phyloP scores from a whole-genome alignment of 352 stramenopile genomes.

The Phytopythium vexans region DNA sequence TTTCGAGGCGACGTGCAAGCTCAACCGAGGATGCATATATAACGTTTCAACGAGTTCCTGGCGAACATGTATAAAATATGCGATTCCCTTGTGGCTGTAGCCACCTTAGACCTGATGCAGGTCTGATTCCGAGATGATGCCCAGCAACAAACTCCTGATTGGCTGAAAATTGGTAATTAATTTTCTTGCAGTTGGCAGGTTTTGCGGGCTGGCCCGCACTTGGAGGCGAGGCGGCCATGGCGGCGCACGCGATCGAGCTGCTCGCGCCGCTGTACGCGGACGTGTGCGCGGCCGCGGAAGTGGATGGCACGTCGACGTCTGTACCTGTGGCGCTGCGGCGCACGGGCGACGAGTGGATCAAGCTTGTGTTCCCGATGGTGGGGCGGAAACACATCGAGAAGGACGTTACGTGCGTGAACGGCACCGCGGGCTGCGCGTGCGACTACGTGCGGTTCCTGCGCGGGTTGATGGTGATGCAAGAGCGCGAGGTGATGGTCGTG shows the following conservation, averaged over 20 bases:
- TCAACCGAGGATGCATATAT: too few relatives aligned
- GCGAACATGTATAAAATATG: not conserved
- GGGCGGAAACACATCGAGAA: slow-evolving; percentile 16
- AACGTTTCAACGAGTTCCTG: slow-evolving; percentile 27
- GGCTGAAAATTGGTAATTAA: not conserved
- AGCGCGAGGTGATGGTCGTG: slow-evolving; percentile 31
- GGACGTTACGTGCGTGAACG: slow-evolving; percentile 46
- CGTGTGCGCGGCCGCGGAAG: not conserved
- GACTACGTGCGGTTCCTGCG: slow-evolving; percentile 46
- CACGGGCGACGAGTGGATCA: slow-evolving; percentile 22
- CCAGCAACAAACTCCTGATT: not conserved
- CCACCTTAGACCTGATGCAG: not conserved
- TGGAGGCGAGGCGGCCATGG: slow-evolving; percentile 7
- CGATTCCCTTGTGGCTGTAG: too few relatives aligned
- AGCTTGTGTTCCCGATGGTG: slow-evolving; percentile 26
- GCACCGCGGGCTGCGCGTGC: slow-evolving; percentile 35
- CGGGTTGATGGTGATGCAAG: slow-evolving; percentile 37
- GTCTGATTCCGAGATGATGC: slow-evolving; percentile 25
- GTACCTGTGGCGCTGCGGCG: slow-evolving; percentile 25
- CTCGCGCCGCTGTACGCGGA: slow-evolving; percentile 34
- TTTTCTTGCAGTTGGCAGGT: not conserved
- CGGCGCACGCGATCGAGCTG: slow-evolving; percentile 27
- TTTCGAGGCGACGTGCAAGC: too few relatives aligned
- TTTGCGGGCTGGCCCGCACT: too few relatives aligned
- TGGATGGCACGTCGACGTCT: slow-evolving; percentile 2